These are phyloP conservation scores for Colletotrichum cereale DNA, from an alignment of 2,329 filamentous ascomycete species.

Conservation along the genomic window DNA sequence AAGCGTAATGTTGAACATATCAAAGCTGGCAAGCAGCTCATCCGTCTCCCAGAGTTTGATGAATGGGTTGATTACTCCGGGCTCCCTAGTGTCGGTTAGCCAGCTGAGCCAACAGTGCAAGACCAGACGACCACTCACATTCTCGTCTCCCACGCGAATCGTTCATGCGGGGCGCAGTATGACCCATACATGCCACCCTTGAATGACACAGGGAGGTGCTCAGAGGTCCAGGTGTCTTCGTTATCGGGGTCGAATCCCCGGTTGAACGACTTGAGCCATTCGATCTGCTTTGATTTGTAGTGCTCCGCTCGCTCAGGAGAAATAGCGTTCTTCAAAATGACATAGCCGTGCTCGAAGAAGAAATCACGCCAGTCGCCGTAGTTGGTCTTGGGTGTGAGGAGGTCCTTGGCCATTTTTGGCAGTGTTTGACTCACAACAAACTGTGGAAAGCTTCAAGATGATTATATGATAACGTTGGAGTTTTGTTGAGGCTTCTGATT, in stretches of 20 bases:
- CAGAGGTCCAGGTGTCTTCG: constrained; percentile 55
- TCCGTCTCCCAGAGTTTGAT: constrained; percentile 54
- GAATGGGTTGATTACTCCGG: constrained; percentile 55
- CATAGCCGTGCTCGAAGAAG: constrained; percentile 55
- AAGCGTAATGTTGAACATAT: constrained; percentile 55
- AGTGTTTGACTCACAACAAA: not conserved
- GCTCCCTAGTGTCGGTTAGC: constrained; percentile 45
- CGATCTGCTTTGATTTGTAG: constrained; percentile 55
- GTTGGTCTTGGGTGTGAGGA: constrained; percentile 20
- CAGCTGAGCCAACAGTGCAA: not conserved
- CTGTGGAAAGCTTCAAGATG: not conserved
- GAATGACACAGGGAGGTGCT: constrained; percentile 57
- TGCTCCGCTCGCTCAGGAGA: constrained; percentile 52
- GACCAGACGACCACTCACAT: constrained; percentile 31
- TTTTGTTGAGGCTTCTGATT: not conserved
- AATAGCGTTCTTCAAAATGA: constrained; percentile 56
- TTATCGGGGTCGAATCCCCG: constrained; percentile 55
- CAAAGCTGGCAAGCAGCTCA: constrained; percentile 46
- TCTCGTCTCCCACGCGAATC: constrained; percentile 58
- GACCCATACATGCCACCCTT: constrained; percentile 59
- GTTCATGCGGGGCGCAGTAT: constrained; percentile 56
- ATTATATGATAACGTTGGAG: not conserved
- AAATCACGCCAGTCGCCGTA: constrained; percentile 55
- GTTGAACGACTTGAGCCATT: constrained; percentile 57
- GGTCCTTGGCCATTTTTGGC: constrained; percentile 16